These are phyloP conservation scores for Beta lomatogona DNA, from an alignment of 179 eudicot species.

Conservation along the genomic window DNA sequence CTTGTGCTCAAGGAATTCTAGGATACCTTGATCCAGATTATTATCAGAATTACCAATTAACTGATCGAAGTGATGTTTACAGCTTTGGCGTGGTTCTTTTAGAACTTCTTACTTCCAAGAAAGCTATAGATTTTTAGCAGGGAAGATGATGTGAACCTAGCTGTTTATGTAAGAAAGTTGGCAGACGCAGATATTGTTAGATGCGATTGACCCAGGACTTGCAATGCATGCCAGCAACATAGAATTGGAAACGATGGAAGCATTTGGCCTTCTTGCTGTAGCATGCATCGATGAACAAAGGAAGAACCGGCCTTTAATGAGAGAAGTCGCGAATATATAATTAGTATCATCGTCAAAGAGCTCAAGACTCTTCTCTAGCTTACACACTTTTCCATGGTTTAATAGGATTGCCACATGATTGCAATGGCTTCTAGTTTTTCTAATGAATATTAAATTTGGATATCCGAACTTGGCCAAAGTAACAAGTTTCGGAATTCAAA, in stretches of 20 bases:
- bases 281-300: slow-evolving; percentile 54
- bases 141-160: slow-evolving; percentile 59
- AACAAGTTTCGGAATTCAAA: too few relatives aligned
- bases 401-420: too few relatives aligned
- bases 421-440: too few relatives aligned
- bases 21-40: slow-evolving; percentile 76
- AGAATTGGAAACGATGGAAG: slow-evolving; percentile 58
- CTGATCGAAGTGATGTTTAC: slow-evolving; percentile 65
- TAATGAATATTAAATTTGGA: too few relatives aligned
- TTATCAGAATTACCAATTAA: slow-evolving; percentile 57
- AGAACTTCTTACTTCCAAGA: slow-evolving; percentile 51
- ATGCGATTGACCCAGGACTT: slow-evolving; percentile 45
- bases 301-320: slow-evolving; percentile 62
- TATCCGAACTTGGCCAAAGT: too few relatives aligned
- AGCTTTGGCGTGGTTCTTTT: slow-evolving; percentile 58
- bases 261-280: slow-evolving; percentile 47
- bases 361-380: background rate
- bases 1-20: slow-evolving; percentile 74
- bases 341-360: slow-evolving; percentile 42
- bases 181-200: slow-evolving; percentile 43
- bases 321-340: slow-evolving; percentile 61
- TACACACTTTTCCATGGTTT: too few relatives aligned
- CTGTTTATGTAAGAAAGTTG: slow-evolving; percentile 44
- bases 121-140: slow-evolving; percentile 59
- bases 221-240: slow-evolving; percentile 41